Evolutionary conservation across 2,329 filamentous ascomycete genomes (phyloP).

Genomic region (Botrytis hyacinthi): DNA sequence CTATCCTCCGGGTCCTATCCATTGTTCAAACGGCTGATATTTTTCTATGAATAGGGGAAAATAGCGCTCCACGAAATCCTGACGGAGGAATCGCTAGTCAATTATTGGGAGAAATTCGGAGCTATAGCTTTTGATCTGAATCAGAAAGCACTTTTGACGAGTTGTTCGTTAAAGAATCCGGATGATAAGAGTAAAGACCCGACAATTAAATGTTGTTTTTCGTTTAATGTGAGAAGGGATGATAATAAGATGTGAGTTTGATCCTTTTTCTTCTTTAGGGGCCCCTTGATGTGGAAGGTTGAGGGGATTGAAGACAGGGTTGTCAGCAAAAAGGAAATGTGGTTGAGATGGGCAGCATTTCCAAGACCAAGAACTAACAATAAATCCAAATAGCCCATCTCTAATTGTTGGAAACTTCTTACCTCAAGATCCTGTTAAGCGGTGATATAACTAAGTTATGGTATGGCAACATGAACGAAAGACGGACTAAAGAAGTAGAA

Average conservation of each 20-base stretch:
- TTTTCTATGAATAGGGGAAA: slow-evolving; percentile 63
- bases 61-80: slow-evolving; percentile 94
- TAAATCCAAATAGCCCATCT: slow-evolving; percentile 62
- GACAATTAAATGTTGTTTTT: slow-evolving; percentile 91
- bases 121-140: slow-evolving; percentile 93
- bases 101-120: slow-evolving; percentile 99
- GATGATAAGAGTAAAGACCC: slow-evolving; percentile 65
- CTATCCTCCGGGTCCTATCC: neutral
- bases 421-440: slow-evolving; percentile 68
- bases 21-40: slow-evolving; percentile 4
- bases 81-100: slow-evolving; percentile 89
- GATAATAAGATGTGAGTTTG: slow-evolving; percentile 86
- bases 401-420: slow-evolving; percentile 97
- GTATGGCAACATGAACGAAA: slow-evolving; percentile 24
- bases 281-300: neutral
- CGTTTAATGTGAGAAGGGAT: slow-evolving; percentile 92
- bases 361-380: neutral
- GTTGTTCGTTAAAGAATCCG: slow-evolving; percentile 85
- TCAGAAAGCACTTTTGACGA: slow-evolving; percentile 93
- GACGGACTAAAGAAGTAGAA: neutral
- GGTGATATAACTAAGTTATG: slow-evolving; percentile 37
- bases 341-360: neutral
- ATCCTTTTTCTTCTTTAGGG: neutral
- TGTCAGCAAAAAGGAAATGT: neutral
- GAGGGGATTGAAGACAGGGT: neutral